Evolutionary conservation across 345 rosid species (phyloP), one percentile per base, ranked within the genome.

Genomic region (Corchorus capsularis): DNA sequence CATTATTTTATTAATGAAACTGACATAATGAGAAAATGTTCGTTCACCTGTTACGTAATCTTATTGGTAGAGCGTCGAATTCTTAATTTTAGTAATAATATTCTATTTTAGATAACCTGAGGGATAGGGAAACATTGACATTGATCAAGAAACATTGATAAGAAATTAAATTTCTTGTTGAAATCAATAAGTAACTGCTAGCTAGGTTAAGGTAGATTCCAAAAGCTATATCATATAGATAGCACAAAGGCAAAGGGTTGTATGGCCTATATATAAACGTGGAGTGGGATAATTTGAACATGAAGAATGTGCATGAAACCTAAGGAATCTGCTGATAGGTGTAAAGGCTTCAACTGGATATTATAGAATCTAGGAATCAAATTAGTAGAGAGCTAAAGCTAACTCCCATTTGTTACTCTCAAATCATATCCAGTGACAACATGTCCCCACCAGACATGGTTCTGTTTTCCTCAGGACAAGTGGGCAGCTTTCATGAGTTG

Each of bases 401-500:
- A 59, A 22, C 37, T 11, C 63, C 53, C 22, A 9, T 59, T 35
- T 22, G 37, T 59, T 12, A 4, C 16, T 12, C 63, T 4, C 16
- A 27, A 22, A 27, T 27, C 62, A 55, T 19, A 39, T 16, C 53
- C 27, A 27, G 7, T 55, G 27, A 1, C 27, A 8, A 3, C 35
- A 19, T 59, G 63, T 17, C 83, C 43, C 77, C 57, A 69, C 75
- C 13, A 13, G 64, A 9, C 45, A 32, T 13, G 19, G 6, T 22
- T 57, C 57, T 69, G 75, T 63, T 77, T 54, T 55, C 27, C 61
- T 39, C 20, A 8, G 17, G 64, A 56, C 79, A 78, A 53, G 77
- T 78, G 85, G 63, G 20, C 85, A 71, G 66, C 37, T 71, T 66
- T 61, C 50, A 6, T 45, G 57, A 65, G 39, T 47, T 49, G 56